Evolutionary conservation across 2,329 filamentous ascomycete genomes (phyloP), one percentile per base, ranked within the genome.

Genomic region (Balansia obtecta): DNA sequence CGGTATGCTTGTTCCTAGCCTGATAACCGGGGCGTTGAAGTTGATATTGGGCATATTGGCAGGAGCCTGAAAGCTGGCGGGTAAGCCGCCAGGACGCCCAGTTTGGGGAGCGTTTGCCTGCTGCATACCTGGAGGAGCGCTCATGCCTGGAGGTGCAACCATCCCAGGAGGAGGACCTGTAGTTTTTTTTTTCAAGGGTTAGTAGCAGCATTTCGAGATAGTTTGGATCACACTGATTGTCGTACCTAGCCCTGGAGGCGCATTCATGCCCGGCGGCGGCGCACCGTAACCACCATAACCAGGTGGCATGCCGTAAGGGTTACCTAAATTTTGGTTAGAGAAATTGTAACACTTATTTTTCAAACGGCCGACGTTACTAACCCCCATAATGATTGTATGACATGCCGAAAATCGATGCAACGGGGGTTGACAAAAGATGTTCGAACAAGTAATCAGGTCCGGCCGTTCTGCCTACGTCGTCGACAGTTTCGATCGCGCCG

Each of bases 1-100:
- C 27, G 82, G 73, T 61, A 88, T 88, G n/a, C 77, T 79, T 12
- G 89, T 91, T 41, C 91, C 93, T 44, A 98, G 78, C 50, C 93
- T 86, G 63, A 98, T 97, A 53, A 97, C 89, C 51, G 91, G 90
- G 37, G 93, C 93, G 62, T 87, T 95, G 73, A 97, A 95, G 72
- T 98, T 96, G 74, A 98, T 95, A 66, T 95, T 94, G 48, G 91
- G 89, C 77, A 96, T 87, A 64, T 93, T 95, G 47, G 86, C 75
- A 10, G 91, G 90, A 46, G 88, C 82, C 72, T 94, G 87, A 69
- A 95, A 96, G 67, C 82, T 88, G 52, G 83, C 73, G 54, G 88
- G 88, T 56, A 95, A 82, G 61, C 81, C 83, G 67, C 79, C 86
- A 65, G 86, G 86, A 73, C 86, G 83, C 71, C 83, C 86, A 71